Conservation (phyloP, 192 early-diverging fungal genomes). For the Coemansia sp. region DNA sequence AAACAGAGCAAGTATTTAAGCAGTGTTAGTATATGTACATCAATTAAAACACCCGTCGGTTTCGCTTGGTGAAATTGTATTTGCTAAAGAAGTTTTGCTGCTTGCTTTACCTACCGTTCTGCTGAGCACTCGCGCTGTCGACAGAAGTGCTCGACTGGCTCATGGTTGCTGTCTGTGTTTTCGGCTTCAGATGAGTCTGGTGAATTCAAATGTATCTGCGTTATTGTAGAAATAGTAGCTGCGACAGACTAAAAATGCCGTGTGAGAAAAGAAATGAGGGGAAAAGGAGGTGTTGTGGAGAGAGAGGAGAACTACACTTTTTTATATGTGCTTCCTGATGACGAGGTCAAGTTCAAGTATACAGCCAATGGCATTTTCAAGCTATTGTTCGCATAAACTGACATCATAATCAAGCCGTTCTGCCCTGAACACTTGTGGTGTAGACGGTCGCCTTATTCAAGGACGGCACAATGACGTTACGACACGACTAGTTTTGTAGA, state of each 20-base stretch:
- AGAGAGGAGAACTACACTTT: not conserved
- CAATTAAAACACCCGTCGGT: no score
- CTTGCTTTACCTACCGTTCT: not conserved
- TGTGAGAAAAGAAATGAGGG: not conserved
- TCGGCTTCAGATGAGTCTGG: no score
- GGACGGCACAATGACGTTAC: no score
- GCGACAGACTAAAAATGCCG: not conserved
- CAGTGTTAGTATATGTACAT: not conserved
- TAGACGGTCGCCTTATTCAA: no score
- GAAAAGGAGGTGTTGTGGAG: not conserved
- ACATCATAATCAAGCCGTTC: no score
- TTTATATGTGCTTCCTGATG: not conserved
- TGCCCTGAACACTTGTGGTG: no score
- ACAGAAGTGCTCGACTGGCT: slow-evolving; percentile 6
- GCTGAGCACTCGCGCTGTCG: not conserved
- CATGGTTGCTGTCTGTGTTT: not conserved
- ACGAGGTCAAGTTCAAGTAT: no score
- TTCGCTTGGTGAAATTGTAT: no score
- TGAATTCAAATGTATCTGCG: no score
- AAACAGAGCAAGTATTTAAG: not conserved
- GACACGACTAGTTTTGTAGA: not conserved
- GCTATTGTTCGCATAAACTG: no score
- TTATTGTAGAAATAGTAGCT: not conserved
- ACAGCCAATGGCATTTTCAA: no score
- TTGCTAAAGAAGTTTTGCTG: no score